Evolutionary conservation across 495 filamentous ascomycete species (phyloP), one percentile per base, ranked within the genome.

Genomic region (Aspergillus cristatus): DNA sequence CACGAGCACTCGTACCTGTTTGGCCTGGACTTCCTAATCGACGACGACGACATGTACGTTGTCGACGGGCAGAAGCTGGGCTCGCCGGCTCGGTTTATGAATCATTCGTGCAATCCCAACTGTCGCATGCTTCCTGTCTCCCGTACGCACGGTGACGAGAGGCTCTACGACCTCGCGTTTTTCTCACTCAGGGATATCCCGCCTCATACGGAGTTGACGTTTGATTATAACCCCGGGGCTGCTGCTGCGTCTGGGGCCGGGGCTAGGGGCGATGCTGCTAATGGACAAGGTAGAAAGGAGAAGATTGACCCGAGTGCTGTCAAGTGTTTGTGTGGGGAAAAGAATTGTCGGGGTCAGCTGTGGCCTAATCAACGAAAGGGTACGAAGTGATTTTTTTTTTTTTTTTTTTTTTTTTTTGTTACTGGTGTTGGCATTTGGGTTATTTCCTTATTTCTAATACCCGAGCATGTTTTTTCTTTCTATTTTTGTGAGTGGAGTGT

Each of bases 81-180:
- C n/a, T 64, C 66, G 0, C 58, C 70, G 0, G 73, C 72, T 0
- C 69, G 78, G 0, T 82, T 81, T 44, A 79, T 82, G 42, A 82
- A 82, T 36, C 78, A 82, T 38, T 78, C 72, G 2, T 82, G 78
- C 54, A 74, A 78, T 13, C 78, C 78, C 0, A 82, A 95, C 48
- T 80, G 86, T 58, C 73, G 81, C 20, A 84, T 88, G 37, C 86
- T 90, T 46, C 79, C 86, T 0, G 84, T 91, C 0, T 84, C 86
- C 6, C 80, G 77, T 13, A 84, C 86, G 44, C 79, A 84, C 32
- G 71, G 75, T 3, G 85, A 94, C 42, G 68, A 75, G 18, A 67
- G 72, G 11, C 65, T 95, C 8, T 94, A 96, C 50, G 82, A 95
- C 41, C 62, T 98, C 2, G 89, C 86, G 0, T 79, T 96, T 43